These are phyloP conservation scores for Adansonia madagascariensis DNA, from an alignment of 441 rosid genomes.

Conservation along the genomic window DNA sequence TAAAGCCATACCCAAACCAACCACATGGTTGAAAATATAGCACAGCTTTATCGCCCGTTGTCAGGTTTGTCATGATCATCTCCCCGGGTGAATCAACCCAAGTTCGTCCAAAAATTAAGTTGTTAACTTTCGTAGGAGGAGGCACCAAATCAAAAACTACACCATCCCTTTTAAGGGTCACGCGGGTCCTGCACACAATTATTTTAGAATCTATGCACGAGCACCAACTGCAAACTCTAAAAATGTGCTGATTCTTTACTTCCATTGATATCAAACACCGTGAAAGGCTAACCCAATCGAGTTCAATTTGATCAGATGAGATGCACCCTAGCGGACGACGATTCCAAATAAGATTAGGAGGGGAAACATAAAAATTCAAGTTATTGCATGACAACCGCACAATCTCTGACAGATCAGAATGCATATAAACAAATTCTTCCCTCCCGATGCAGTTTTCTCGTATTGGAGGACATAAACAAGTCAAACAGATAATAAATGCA, in stretches of 20 bases:
- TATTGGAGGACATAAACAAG: neutral
- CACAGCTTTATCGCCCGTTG: conserved; percentile 92
- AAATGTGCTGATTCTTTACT: neutral
- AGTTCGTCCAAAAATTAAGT: conserved; percentile 93
- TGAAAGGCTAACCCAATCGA: neutral
- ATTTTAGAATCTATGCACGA: neutral
- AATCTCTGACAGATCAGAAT: conserved; percentile 13
- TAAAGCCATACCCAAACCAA: conserved; percentile 87
- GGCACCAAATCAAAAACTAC: conserved; percentile 93
- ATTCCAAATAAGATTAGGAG: neutral
- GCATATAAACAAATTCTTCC: neutral
- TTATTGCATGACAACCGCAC: neutral
- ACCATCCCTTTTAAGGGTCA: conserved; percentile 87
- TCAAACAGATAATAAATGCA: neutral
- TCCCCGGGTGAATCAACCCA: conserved; percentile 97
- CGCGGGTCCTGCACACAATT: conserved; percentile 65
- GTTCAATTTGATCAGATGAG: neutral
- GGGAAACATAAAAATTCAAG: neutral
- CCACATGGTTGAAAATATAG: conserved; percentile 97
- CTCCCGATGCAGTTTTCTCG: neutral
- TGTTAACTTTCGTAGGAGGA: conserved; percentile 90
- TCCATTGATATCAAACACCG: neutral
- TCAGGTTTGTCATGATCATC: conserved; percentile 87
- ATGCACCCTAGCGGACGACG: neutral
- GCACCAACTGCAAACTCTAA: neutral